Conservation (phyloP, 805 yeast species). For the Cyberlindnera mississippiensis region DNA sequence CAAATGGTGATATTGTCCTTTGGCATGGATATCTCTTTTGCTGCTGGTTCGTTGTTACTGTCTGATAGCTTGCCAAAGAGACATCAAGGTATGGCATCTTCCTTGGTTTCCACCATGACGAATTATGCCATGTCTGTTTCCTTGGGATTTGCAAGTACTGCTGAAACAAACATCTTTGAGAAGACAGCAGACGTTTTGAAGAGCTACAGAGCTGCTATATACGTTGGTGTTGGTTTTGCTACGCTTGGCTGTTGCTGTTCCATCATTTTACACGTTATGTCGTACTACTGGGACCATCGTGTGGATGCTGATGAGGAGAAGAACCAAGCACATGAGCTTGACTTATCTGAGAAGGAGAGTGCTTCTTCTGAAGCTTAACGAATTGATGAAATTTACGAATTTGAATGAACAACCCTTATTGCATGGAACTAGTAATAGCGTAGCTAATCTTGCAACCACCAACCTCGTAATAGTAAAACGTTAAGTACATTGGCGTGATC, state of each 20-base stretch:
- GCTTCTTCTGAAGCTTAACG: no score
- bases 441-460: no score
- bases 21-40: conserved; percentile 80
- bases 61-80: conserved; percentile 55
- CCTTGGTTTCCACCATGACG: conserved; percentile 63
- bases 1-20: conserved; percentile 53
- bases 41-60: conserved; percentile 63
- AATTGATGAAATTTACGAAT: no score
- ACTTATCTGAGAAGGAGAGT: no score
- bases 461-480: no score
- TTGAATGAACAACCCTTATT: no score
- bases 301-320: no score
- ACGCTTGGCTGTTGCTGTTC: conserved; percentile 36
- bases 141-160: conserved; percentile 68
- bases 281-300: conserved; percentile 6
- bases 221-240: conserved; percentile 59
- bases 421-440: no score
- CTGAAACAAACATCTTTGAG: conserved; percentile 37
- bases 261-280: conserved; percentile 8
- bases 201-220: conserved; percentile 55
- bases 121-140: conserved; percentile 71
- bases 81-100: conserved; percentile 78
- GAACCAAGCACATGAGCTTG: no score
- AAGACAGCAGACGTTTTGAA: conserved; percentile 28
- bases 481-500: no score